Evolutionary conservation across 805 yeast genomes (phyloP).

Genomic region (Saccharomycopsis sp.): DNA sequence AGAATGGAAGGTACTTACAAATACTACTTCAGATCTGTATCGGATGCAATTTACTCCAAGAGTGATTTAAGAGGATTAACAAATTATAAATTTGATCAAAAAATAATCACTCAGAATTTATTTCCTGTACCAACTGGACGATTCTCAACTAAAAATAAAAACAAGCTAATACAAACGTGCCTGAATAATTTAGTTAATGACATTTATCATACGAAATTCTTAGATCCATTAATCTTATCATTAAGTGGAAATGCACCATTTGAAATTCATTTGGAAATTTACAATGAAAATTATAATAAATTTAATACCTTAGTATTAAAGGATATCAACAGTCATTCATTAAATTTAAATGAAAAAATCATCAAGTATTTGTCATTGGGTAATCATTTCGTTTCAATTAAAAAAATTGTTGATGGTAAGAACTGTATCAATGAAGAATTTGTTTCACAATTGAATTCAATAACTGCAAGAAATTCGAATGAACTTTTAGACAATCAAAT

Average conservation of each 20-base stretch:
- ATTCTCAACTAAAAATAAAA: conserved; percentile 35
- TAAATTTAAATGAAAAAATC: conserved; percentile 34
- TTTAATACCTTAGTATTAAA: conserved; percentile 40
- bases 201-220: conserved; percentile 30
- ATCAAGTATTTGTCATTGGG: conserved; percentile 60
- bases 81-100: conserved; percentile 27
- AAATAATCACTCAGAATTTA: conserved; percentile 45
- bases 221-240: conserved; percentile 49
- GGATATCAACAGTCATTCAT: conserved; percentile 33
- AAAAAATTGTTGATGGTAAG: conserved; percentile 54
- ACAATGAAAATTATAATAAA: conserved; percentile 53
- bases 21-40: conserved; percentile 53
- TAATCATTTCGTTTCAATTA: conserved; percentile 53
- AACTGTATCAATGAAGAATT: conserved; percentile 55
- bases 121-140: conserved; percentile 53
- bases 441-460: conserved; percentile 23
- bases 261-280: conserved; percentile 46
- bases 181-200: conserved; percentile 28
- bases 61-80: conserved; percentile 28
- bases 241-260: conserved; percentile 59
- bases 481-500: conserved; percentile 30
- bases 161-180: conserved; percentile 46
- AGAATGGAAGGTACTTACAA: conserved; percentile 52
- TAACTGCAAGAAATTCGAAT: conserved; percentile 11
- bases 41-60: conserved; percentile 55